A percentile compares a stretch with the other conserved stretches of the same genome.
Conservation (phyloP, 257 asterid species). For the Solanum paucissectum region DNA sequence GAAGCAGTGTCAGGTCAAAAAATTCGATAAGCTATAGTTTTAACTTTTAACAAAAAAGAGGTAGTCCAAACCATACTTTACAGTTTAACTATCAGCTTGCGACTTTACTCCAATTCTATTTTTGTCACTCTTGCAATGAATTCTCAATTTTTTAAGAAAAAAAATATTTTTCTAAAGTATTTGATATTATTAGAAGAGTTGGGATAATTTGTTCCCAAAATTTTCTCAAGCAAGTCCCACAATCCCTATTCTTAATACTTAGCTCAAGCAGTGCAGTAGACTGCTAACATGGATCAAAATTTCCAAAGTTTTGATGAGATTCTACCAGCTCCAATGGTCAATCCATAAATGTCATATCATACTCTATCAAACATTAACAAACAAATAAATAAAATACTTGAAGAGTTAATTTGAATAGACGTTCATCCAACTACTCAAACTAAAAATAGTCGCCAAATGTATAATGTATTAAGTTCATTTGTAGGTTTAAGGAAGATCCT, state of each 20-base stretch:
- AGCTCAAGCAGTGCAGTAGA: neutral
- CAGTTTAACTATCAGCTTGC: neutral
- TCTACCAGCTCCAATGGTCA: neutral
- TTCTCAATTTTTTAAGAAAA: neutral
- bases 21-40: neutral
- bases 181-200: neutral
- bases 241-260: neutral
- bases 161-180: neutral
- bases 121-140: neutral
- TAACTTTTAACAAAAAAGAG: neutral
- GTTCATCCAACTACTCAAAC: neutral
- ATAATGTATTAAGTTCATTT: neutral
- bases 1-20: neutral
- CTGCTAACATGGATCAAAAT: neutral
- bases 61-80: neutral
- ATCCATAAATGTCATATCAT: neutral
- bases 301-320: neutral
- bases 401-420: neutral
- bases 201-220: neutral
- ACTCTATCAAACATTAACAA: neutral
- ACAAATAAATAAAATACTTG: neutral
- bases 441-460: neutral
- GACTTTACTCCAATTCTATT: neutral
- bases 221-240: neutral
- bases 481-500: neutral